Conservation (phyloP, 805 yeast species). For the Metschnikowia koreensis region DNA sequence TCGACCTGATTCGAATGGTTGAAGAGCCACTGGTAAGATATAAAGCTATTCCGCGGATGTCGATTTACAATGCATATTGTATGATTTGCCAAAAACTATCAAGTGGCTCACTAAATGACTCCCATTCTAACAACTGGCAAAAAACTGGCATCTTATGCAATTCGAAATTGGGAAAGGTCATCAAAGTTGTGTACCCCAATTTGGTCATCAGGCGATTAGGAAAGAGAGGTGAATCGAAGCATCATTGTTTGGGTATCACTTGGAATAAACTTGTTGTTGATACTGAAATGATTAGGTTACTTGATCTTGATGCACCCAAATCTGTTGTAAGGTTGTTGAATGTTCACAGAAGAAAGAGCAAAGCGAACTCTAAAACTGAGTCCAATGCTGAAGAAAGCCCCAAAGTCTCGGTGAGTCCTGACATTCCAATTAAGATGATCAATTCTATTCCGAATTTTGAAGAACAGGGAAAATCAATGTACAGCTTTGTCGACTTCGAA, state of each 20-base stretch:
- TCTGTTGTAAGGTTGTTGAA: no score
- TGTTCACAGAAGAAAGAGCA: no score
- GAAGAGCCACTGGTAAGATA: constrained; percentile 17
- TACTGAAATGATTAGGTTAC: background rate
- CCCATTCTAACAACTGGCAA: constrained; percentile 30
- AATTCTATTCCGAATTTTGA: no score
- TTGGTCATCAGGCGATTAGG: constrained; percentile 39
- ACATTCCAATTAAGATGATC: no score
- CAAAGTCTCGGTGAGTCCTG: no score
- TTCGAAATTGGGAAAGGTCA: constrained; percentile 40
- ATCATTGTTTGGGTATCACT: constrained; percentile 25
- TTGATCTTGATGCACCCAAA: background rate
- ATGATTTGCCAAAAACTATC: constrained; percentile 40
- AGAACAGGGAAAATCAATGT: no score
- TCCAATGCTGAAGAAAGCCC: no score
- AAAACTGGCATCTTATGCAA: constrained; percentile 36
- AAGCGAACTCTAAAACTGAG: no score
- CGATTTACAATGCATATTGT: constrained; percentile 42
- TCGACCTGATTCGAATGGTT: constrained; percentile 30
- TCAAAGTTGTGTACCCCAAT: constrained; percentile 39
- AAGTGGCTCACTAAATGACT: constrained; percentile 31
- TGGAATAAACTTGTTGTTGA: no score
- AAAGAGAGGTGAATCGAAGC: constrained; percentile 42
- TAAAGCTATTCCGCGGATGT: constrained; percentile 38
- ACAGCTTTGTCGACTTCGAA: background rate